Percentiles rank a stretch among this genome's conserved stretches.
These are phyloP conservation scores for Aspergillus sp. DNA, from an alignment of 2,329 filamentous ascomycete species.

Conservation along the genomic window DNA sequence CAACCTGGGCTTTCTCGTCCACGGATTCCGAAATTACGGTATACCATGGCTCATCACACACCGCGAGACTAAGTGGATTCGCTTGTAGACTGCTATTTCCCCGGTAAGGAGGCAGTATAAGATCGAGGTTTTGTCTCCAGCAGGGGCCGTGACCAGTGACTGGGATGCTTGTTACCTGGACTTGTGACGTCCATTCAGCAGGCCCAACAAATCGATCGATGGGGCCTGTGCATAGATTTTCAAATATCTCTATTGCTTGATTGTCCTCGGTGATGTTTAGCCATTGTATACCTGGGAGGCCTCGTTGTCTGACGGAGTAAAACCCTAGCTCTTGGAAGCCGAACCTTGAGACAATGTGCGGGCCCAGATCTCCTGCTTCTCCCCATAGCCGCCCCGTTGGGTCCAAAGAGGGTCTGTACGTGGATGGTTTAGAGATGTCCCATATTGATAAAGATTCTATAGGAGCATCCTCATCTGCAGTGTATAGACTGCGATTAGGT, in stretches of 20 bases:
- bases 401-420: slow-evolving; percentile 53
- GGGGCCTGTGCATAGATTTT: slow-evolving; percentile 56
- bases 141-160: slow-evolving; percentile 52
- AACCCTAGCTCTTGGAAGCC: slow-evolving; percentile 53
- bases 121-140: slow-evolving; percentile 48
- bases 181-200: slow-evolving; percentile 40
- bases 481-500: slow-evolving; percentile 55
- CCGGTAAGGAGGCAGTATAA: slow-evolving; percentile 48
- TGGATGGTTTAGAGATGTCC: slow-evolving; percentile 55
- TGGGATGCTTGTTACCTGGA: slow-evolving; percentile 56
- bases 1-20: slow-evolving; percentile 32
- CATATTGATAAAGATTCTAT: slow-evolving; percentile 60
- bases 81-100: slow-evolving; percentile 41
- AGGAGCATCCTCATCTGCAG: slow-evolving; percentile 54
- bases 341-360: slow-evolving; percentile 52
- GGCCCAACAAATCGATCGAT: slow-evolving; percentile 46
- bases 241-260: slow-evolving; percentile 53
- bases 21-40: slow-evolving; percentile 37
- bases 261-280: slow-evolving; percentile 53
- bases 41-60: slow-evolving; percentile 33
- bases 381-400: slow-evolving; percentile 38
- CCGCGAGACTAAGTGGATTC: slow-evolving; percentile 24
- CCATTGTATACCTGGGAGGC: slow-evolving; percentile 50
- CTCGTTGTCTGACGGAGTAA: slow-evolving; percentile 54
- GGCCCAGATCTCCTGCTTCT: slow-evolving; percentile 36